These are phyloP conservation scores for Solanum habrochaites DNA, from an alignment of 257 asterid species.

Conservation along the genomic window DNA sequence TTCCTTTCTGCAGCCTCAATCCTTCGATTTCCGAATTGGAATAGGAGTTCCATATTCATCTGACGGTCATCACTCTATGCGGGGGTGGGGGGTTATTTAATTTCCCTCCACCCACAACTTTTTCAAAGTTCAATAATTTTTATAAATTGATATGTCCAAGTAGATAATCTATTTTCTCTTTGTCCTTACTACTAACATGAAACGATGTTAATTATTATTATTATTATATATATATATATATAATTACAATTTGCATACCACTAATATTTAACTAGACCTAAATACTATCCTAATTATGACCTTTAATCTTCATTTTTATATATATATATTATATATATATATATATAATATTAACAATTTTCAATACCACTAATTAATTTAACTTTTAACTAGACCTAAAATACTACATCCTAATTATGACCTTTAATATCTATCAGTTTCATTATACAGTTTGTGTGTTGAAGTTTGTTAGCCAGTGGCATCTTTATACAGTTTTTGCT, in stretches of 20 bases:
- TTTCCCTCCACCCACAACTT: background rate
- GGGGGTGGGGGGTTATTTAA: background rate
- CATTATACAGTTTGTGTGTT: background rate
- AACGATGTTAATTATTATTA: background rate
- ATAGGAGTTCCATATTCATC: no score
- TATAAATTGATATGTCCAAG: background rate
- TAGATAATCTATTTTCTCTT: background rate
- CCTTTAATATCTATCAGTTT: background rate
- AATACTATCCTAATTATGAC: background rate
- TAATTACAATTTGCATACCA: background rate
- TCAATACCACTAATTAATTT: background rate
- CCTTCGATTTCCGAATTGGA: no score
- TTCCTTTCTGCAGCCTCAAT: no score
- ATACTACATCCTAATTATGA: background rate
- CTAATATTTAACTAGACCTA: background rate
- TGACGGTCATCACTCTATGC: no score
- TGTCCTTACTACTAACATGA: background rate
- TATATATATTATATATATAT: accelerated
- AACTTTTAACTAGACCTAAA: no score
- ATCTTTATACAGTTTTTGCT: no score
- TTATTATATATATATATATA: no score
- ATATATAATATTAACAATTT: background rate
- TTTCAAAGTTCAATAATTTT: background rate
- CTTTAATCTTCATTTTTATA: no score
- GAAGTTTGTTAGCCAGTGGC: background rate